Evolutionary conservation across 805 yeast genomes (phyloP).

Genomic region (Jamesozyma piceae): DNA sequence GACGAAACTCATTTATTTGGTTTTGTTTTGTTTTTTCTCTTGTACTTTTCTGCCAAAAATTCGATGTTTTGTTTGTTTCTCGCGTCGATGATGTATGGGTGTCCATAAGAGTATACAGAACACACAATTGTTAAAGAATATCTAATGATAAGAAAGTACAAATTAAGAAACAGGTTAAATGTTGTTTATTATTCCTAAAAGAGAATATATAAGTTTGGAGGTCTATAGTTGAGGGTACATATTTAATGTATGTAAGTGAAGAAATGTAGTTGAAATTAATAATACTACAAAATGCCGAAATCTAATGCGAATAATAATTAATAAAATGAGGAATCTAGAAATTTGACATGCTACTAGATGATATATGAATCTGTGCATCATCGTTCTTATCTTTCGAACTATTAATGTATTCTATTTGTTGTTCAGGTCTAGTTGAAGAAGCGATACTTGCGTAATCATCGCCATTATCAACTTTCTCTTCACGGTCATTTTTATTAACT

Average conservation of each 20-base stretch:
- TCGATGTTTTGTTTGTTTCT: too few relatives aligned
- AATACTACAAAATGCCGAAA: too few relatives aligned
- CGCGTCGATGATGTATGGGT: not conserved
- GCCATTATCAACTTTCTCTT: conserved; percentile 4
- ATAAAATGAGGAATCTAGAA: too few relatives aligned
- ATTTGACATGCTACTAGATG: too few relatives aligned
- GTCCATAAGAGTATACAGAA: too few relatives aligned
- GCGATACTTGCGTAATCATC: not conserved
- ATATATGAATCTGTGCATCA: too few relatives aligned
- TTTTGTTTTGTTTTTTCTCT: not conserved
- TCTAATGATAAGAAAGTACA: too few relatives aligned
- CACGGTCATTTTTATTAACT: conserved; percentile 5
- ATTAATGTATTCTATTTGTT: conserved; percentile 7
- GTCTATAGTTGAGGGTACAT: not conserved
- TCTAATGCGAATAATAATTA: too few relatives aligned
- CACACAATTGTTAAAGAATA: too few relatives aligned
- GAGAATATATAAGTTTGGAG: not conserved
- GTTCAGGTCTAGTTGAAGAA: not conserved
- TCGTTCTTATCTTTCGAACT: conserved; percentile 2
- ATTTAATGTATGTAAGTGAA: not conserved
- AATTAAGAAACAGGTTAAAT: too few relatives aligned
- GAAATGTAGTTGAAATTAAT: not conserved
- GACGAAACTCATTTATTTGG: not conserved
- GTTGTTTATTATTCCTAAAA: too few relatives aligned
- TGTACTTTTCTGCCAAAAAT: too few relatives aligned